Base-by-base conservation (phyloP, 495 filamentous ascomycete species). In the Lichina pygmaea region DNA sequence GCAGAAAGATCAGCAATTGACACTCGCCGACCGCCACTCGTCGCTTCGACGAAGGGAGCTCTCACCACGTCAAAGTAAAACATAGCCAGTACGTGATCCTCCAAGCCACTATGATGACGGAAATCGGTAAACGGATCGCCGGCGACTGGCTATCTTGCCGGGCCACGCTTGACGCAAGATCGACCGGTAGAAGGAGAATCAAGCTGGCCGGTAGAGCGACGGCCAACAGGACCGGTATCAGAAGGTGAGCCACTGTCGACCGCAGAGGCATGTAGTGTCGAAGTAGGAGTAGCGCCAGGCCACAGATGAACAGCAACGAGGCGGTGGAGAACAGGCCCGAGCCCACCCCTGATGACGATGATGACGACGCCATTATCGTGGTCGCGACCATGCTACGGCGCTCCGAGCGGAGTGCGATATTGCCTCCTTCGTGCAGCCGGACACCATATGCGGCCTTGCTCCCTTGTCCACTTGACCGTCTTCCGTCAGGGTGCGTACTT, bases 31-130 rank as follows among this genome's bases (percentile, higher is more conserved):
- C 43, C 53, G 15, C 13, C 41, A 24, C 24, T 24, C 24, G 24
- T 24, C 2, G 24, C 2, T 24, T 24, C 7, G 24, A 44, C 1
- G 7, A n/a, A 40, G 1, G 33, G 12, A 24, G n/a, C 13, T 51
- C 63, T 38, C 63, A 86, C 86, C 89, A 97, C 34, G 89, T 95
- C 53, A 97, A 65, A 42, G 72, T 71, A 55, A 97, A 97, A 24
- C 86, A 94, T 41, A 97, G 64, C 89, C 89, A 97, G 62, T 97
- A 97, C 33, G 78, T 74, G 44, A 95, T 81, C 46, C 86, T 68
- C 89, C 89, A 97, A 50, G 72, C 75, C 6, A 94, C 78, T 50
- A 83, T 65, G 40, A 93, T 61, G 34, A 80, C 65, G 32, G 70
- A 62, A 47, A 76, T 66, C 7, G 81, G 75, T 13, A 75, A 57